Base-by-base conservation (phyloP, 192 early-diverging fungal genomes). In the Coemansia sp. region DNA sequence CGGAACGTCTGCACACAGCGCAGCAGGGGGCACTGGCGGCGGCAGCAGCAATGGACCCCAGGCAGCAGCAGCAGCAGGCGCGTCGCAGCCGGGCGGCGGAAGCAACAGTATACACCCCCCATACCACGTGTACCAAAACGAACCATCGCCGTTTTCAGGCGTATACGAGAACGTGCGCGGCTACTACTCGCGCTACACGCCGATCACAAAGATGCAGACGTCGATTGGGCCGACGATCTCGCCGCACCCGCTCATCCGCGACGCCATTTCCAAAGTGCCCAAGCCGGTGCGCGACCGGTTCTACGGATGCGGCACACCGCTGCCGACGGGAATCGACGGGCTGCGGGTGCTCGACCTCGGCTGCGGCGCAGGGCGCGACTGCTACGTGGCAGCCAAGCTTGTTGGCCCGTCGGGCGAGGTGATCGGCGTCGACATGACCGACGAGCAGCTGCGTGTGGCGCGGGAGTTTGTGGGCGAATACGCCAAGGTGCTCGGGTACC, bases 401-500 rank as follows among this genome's bases (percentile, higher is more conserved):
- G 83, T 84, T n/a, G 83, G 83, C 5, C 75, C 64, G 36, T 30
- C 60, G 7, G 83, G 83, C 56, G 68, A 72, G 67, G 83, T 84
- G 11, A 75, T 71, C 11, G 83, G 83, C 46, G 62, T 84, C 0
- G 83, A 84, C 64, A 84, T 84, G 83, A 84, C 83, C 8, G 83
- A 80, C 67, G 83, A 84, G 69, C 77, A 81, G 68, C 69, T 84
- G 57, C 64, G 64, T 5, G 72, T 76, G 30, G 83, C 83, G 9
- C 72, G 72, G 24, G 76, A 75, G 39, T 63, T 56, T 41, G 57
- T 81, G 2, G n/a, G 14, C 1, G 76, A 78, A 38, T 78, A 67
- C 30, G 67, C 60, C 51, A 36, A 61, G 21, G 62, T 63, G n/a
- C 76, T 84, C 55, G 81, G 81, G 53, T 84, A 75, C 64, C 46